phyloP scores from a whole-genome alignment of 2,329 filamentous ascomycete genomes.

The Hymenoscyphus repandus region DNA sequence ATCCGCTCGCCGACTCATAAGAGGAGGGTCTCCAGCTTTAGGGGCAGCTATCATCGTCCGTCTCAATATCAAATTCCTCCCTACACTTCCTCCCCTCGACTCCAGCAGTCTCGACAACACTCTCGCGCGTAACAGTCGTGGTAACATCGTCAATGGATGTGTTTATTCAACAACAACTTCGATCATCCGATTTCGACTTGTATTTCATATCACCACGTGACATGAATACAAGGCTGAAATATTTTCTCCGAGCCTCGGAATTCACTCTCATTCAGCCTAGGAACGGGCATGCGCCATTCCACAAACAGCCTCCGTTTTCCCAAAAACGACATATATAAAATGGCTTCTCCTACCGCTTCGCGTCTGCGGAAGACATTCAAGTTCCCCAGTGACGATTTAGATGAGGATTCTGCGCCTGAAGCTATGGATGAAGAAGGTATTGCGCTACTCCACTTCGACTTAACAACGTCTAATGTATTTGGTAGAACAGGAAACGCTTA shows the following conservation, averaged over 20 bases:
- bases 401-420: conserved; percentile 47
- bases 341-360: conserved; percentile 37
- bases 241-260: neutral
- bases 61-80: conserved; percentile 25
- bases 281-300: neutral
- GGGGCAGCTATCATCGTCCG: conserved; percentile 51
- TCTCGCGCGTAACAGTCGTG: conserved; percentile 26
- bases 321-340: neutral
- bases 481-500: conserved; percentile 61
- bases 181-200: neutral
- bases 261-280: neutral
- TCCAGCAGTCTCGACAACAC: conserved; percentile 15
- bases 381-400: conserved; percentile 60
- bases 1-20: conserved; percentile 61
- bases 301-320: neutral
- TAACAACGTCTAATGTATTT: conserved; percentile 22
- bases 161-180: neutral
- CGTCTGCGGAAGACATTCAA: conserved; percentile 73
- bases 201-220: conserved; percentile 2
- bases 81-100: conserved; percentile 4
- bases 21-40: conserved; percentile 53
- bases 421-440: conserved; percentile 72
- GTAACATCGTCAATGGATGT: conserved; percentile 23
- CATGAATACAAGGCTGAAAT: conserved; percentile 1
- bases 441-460: neutral